These are phyloP conservation scores for Aspergillus sclerotioniger DNA, from an alignment of 495 filamentous ascomycete genomes.

Conservation along the genomic window DNA sequence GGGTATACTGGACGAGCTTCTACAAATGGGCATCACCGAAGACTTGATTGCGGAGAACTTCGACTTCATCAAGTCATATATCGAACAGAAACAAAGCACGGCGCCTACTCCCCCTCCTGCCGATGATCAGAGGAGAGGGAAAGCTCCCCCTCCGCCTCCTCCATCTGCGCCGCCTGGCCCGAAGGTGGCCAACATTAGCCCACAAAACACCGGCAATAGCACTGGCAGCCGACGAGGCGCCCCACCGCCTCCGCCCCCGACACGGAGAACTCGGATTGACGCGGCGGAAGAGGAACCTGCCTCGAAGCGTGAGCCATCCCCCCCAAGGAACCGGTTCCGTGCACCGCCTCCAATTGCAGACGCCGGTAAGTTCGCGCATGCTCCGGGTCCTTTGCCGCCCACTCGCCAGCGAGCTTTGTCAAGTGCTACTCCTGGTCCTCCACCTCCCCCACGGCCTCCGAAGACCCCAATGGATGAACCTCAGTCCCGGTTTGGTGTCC, in stretches of 20 bases:
- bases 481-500: slow-evolving; percentile 67
- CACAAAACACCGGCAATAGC: slow-evolving; percentile 65
- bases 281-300: slow-evolving; percentile 54
- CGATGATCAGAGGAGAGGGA: slow-evolving; percentile 46
- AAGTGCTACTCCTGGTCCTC: slow-evolving; percentile 64
- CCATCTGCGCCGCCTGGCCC: slow-evolving; percentile 55
- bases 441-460: slow-evolving; percentile 82
- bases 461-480: slow-evolving; percentile 78
- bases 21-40: slow-evolving; percentile 84
- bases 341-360: slow-evolving; percentile 84
- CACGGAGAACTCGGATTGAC: slow-evolving; percentile 58
- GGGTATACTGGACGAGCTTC: slow-evolving; percentile 77
- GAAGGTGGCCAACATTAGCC: slow-evolving; percentile 54
- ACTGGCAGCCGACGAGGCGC: slow-evolving; percentile 63
- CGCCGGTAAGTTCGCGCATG: slow-evolving; percentile 74
- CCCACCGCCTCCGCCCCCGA: slow-evolving; percentile 82
- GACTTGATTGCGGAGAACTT: slow-evolving; percentile 90
- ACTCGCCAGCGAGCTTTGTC: slow-evolving; percentile 58
- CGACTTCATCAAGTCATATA: slow-evolving; percentile 91
- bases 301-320: slow-evolving; percentile 48
- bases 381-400: slow-evolving; percentile 50
- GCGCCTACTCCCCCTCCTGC: slow-evolving; percentile 28
- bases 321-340: slow-evolving; percentile 58
- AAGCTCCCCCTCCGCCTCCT: slow-evolving; percentile 57
- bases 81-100: slow-evolving; percentile 71